These are phyloP conservation scores for Jasminum sambac DNA, from an alignment of 257 asterid species.

Conservation along the genomic window DNA sequence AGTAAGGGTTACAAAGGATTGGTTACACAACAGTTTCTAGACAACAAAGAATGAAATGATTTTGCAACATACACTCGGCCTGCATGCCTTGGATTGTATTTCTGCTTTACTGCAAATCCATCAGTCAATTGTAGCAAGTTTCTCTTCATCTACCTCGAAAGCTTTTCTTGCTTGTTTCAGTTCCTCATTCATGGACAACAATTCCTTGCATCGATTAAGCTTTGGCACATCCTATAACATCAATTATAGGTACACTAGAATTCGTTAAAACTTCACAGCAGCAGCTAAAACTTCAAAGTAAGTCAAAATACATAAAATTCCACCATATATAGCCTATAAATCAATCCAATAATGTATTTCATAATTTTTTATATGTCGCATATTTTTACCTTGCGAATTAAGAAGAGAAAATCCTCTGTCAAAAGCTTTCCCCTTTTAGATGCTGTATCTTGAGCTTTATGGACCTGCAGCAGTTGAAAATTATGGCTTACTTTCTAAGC, in stretches of 20 bases:
- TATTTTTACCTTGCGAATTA: conserved; percentile 40
- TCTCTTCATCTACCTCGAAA: conserved; percentile 83
- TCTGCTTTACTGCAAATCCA: background rate
- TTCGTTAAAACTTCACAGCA: background rate
- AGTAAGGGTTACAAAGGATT: background rate
- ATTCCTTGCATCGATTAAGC: conserved; percentile 73
- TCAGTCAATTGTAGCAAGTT: conserved; percentile 64
- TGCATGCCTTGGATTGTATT: background rate
- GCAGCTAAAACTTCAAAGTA: background rate
- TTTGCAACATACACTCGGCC: background rate
- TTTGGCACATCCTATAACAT: conserved; percentile 70
- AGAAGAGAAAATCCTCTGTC: conserved; percentile 50
- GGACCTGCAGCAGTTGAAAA: conserved; percentile 31
- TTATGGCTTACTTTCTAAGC: background rate
- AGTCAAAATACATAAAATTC: background rate
- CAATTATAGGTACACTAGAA: background rate
- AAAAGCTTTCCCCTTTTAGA: conserved; percentile 52
- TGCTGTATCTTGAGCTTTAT: conserved; percentile 51
- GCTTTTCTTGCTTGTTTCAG: conserved; percentile 89
- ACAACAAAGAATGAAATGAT: background rate
- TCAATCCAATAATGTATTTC: background rate
- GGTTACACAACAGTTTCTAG: background rate
- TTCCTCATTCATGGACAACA: conserved; percentile 87
- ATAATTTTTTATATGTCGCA: background rate
- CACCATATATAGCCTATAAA: background rate